These are phyloP conservation scores for Hemisphaericaspora subhashii DNA, from an alignment of 1,139 yeast species.

Conservation along the genomic window DNA sequence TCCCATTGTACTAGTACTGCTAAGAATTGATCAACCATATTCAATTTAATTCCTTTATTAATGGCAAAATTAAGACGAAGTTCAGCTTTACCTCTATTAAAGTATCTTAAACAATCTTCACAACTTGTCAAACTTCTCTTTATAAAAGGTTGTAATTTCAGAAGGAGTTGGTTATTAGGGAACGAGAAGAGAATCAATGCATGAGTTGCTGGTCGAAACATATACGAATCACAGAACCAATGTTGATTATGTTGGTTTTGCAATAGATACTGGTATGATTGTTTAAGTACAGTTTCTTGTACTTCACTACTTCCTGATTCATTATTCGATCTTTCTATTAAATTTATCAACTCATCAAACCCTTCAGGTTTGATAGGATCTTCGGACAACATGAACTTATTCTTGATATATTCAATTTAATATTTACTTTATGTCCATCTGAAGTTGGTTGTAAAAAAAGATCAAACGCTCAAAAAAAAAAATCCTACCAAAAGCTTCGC, in stretches of 20 bases:
- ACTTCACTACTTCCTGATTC: conserved; percentile 25
- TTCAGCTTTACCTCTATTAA: conserved; percentile 52
- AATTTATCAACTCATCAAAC: conserved; percentile 24
- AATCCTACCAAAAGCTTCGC: too few species aligned
- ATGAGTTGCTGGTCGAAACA: conserved; percentile 52
- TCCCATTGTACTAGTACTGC: conserved; percentile 57
- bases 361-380: conserved; percentile 22
- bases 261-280: conserved; percentile 26
- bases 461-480: neutral
- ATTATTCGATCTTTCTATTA: conserved; percentile 24
- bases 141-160: conserved; percentile 43
- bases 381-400: neutral
- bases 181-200: conserved; percentile 61
- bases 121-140: conserved; percentile 45
- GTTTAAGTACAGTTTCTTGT: conserved; percentile 28
- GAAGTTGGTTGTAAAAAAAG: too few species aligned
- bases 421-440: too few species aligned
- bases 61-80: conserved; percentile 53
- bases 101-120: conserved; percentile 50
- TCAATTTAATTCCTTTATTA: conserved; percentile 48
- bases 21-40: conserved; percentile 51
- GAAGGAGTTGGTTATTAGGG: conserved; percentile 43
- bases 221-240: conserved; percentile 55
- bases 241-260: conserved; percentile 32
- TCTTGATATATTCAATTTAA: neutral